phyloP scores from a whole-genome alignment of 2,329 filamentous ascomycete species.

The Helicocarpus griseus region DNA sequence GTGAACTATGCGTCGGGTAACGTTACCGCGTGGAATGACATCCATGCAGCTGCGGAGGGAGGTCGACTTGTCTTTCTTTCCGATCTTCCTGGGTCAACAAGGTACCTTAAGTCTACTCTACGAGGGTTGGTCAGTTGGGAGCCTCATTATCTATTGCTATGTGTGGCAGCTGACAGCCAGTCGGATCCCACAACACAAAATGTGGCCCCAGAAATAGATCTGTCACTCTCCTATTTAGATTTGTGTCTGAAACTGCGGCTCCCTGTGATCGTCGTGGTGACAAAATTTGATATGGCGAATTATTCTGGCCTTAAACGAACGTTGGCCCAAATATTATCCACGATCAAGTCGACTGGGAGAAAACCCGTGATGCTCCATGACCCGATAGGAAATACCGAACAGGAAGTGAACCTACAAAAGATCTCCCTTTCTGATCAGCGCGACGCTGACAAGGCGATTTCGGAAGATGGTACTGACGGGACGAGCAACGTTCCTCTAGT shows the following conservation, averaged over 20 bases:
- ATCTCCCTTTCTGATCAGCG: constrained; percentile 48
- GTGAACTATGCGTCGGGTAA: constrained; percentile 81
- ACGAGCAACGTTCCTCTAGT: constrained; percentile 66
- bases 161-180: constrained; percentile 67
- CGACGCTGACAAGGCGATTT: constrained; percentile 50
- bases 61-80: constrained; percentile 78
- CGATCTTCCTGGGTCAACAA: constrained; percentile 83
- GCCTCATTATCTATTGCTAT: constrained; percentile 85
- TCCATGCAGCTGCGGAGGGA: constrained; percentile 67
- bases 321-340: constrained; percentile 63
- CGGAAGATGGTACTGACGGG: constrained; percentile 27
- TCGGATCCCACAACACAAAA: constrained; percentile 36
- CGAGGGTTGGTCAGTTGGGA: constrained; percentile 91
- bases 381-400: constrained; percentile 38
- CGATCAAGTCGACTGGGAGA: constrained; percentile 65
- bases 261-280: constrained; percentile 73
- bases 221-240: constrained; percentile 71
- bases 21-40: constrained; percentile 87
- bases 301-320: constrained; percentile 60
- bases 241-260: constrained; percentile 72
- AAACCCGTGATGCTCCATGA: constrained; percentile 59
- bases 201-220: constrained; percentile 49
- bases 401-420: constrained; percentile 43
- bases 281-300: constrained; percentile 80
- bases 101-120: constrained; percentile 80